Conservation (phyloP, 768 basidiomycete genomes). For the Hemileccinum rubropunctum region DNA sequence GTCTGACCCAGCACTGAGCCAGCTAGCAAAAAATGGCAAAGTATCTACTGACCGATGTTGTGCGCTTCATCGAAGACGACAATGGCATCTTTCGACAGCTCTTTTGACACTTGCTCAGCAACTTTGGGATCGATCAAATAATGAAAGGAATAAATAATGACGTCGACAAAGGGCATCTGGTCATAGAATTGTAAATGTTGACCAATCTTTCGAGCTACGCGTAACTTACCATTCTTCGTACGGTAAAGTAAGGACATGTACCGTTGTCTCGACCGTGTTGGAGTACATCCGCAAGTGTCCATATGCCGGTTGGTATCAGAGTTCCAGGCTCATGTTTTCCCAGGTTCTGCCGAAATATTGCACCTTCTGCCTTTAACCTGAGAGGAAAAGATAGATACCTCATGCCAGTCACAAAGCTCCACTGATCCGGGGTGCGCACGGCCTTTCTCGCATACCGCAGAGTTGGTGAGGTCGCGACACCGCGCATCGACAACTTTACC, state of each 20-base stretch:
- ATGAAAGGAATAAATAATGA: slow-evolving; percentile 99
- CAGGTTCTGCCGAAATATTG: slow-evolving; percentile 57
- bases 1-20: slow-evolving; percentile 44
- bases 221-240: slow-evolving; percentile 86
- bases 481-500: slow-evolving; percentile 96
- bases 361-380: not conserved
- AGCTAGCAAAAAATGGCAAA: not conserved
- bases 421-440: slow-evolving; percentile 85
- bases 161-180: slow-evolving; percentile 94
- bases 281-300: slow-evolving; percentile 91
- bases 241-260: slow-evolving; percentile 93
- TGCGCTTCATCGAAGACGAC: slow-evolving; percentile 99
- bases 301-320: slow-evolving; percentile 82
- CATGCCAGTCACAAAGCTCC: slow-evolving; percentile 92
- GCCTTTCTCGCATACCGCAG: slow-evolving; percentile 79
- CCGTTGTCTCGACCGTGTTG: slow-evolving; percentile 83
- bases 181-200: not conserved
- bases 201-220: not conserved
- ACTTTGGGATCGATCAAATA: slow-evolving; percentile 98
- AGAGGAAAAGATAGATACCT: slow-evolving; percentile 51
- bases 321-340: slow-evolving; percentile 78
- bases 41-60: slow-evolving; percentile 75
- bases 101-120: slow-evolving; percentile 97
- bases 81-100: slow-evolving; percentile 95
- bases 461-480: slow-evolving; percentile 92